Base-by-base conservation (phyloP, 331 rosid genomes). In the Rosa hybrid region DNA sequence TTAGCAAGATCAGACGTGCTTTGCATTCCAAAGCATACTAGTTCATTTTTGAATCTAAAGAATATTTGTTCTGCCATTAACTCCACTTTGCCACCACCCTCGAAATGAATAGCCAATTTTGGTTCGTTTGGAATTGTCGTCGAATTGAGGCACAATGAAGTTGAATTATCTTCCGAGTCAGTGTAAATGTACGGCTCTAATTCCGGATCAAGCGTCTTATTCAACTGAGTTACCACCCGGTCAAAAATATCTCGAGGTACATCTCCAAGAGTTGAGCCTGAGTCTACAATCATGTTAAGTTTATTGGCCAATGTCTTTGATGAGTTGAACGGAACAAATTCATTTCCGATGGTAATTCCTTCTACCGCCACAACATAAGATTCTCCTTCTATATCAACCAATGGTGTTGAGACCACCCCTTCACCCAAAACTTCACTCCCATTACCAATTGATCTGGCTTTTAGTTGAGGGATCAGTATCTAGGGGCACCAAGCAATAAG, bases 301-400 rank as follows among this genome's bases (percentile, higher is more conserved):
- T 18, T 54, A 17, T 17, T 18, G 10, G 0, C 20, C 7, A 18
- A 14, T 50, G 60, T 18, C 11, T 6, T 85, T 25, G 87, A 70
- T 67, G 83, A 65, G 41, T 68, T 82, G 12, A 80, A 90, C 0
- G 85, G 68, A 54, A 91, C 76, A 81, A 76, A 86, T 46, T 77
- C 84, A 12, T 90, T 73, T 68, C 87, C 91, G 25, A 88, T 82
- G 72, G 90, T 88, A 20, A 90, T 71, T 44, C 94, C 93, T 84
- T 84, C 71, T 14, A 7, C 59, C 21, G 0, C 3, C 0, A 53
- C 59, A 14, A 14, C 56, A 50, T 50, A 50, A 34, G 39, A 6
- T 50, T 50, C 14, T 50, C 6, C 56, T 3, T 34, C 39, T 34
- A 34, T 34, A 13, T 50, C 1, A 5, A 50, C 27, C 25, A 56